A percentile compares a stretch with the other conserved stretches of the same genome.
phyloP scores from a whole-genome alignment of 345 rosid species.

The Moricandia moricandioides region DNA sequence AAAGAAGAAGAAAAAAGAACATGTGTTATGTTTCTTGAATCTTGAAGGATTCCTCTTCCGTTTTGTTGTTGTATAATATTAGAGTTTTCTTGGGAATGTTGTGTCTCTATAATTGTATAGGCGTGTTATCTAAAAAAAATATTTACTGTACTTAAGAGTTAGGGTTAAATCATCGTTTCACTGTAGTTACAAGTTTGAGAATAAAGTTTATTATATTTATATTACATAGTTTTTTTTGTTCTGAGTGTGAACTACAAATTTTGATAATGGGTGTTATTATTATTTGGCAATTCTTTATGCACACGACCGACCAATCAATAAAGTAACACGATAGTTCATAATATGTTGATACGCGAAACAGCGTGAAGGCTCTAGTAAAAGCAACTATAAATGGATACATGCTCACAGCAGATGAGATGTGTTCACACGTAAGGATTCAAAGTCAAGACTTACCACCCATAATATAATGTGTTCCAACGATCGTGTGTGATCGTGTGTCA shows the following conservation, averaged over 20 bases:
- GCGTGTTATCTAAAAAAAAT: constrained; percentile 19
- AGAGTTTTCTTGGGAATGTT: constrained; percentile 4
- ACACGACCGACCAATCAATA: background rate
- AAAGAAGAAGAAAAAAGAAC: constrained; percentile 3
- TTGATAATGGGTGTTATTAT: background rate
- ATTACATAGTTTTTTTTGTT: background rate
- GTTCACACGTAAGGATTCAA: background rate
- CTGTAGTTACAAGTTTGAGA: constrained; percentile 7
- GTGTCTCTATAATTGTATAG: constrained; percentile 29
- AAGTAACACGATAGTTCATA: background rate
- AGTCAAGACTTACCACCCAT: background rate
- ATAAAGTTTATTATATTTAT: background rate
- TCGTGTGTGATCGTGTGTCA: background rate
- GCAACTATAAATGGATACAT: background rate
- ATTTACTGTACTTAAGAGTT: constrained; percentile 15
- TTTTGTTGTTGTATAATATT: constrained; percentile 17
- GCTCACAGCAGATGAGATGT: background rate
- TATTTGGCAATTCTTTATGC: background rate
- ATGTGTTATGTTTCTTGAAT: constrained; percentile 6
- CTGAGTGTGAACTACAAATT: too few species aligned
- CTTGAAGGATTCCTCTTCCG: background rate
- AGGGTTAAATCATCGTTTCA: background rate
- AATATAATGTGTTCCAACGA: background rate
- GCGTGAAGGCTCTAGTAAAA: background rate
- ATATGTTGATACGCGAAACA: background rate